These are phyloP conservation scores for Calonectria hongkongensis DNA, from an alignment of 2,329 filamentous ascomycete genomes.

Conservation along the genomic window DNA sequence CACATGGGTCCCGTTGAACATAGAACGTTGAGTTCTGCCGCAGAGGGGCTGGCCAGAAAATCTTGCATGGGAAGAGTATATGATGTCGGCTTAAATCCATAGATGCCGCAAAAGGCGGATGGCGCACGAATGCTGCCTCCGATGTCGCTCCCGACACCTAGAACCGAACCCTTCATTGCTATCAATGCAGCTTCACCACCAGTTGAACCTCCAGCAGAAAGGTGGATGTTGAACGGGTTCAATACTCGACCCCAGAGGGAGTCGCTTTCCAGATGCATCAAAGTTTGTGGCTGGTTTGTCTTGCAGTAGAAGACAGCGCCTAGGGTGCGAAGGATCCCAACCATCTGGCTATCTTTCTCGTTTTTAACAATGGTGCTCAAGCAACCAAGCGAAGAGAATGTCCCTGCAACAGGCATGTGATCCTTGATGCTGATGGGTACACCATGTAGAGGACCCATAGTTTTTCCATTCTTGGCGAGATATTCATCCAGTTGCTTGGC, in stretches of 20 bases:
- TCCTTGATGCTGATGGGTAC: slow-evolving; percentile 62
- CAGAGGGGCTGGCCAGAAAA: slow-evolving; percentile 49
- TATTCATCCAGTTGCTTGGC: slow-evolving; percentile 64
- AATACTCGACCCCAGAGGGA: slow-evolving; percentile 76
- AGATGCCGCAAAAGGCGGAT: slow-evolving; percentile 56
- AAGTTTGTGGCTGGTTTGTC: slow-evolving; percentile 78
- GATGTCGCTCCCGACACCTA: slow-evolving; percentile 63
- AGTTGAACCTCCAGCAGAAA: slow-evolving; percentile 77
- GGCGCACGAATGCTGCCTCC: slow-evolving; percentile 60
- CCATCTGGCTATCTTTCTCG: slow-evolving; percentile 72
- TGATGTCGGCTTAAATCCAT: slow-evolving; percentile 49
- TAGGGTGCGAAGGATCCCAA: slow-evolving; percentile 72
- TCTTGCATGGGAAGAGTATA: slow-evolving; percentile 53
- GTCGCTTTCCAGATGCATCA: slow-evolving; percentile 73
- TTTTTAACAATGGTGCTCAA: slow-evolving; percentile 70
- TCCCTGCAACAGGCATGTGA: slow-evolving; percentile 73
- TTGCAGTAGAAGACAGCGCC: slow-evolving; percentile 69
- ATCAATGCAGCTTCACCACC: slow-evolving; percentile 71
- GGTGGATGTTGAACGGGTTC: slow-evolving; percentile 75
- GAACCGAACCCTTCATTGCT: slow-evolving; percentile 60
- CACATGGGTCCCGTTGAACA: slow-evolving; percentile 55
- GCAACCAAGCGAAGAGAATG: slow-evolving; percentile 71
- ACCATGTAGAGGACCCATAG: slow-evolving; percentile 50
- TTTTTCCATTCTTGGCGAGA: slow-evolving; percentile 58
- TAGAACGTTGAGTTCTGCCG: slow-evolving; percentile 59